Base-by-base conservation (phyloP, 768 basidiomycete genomes). In the Pisolithus marmoratus region DNA sequence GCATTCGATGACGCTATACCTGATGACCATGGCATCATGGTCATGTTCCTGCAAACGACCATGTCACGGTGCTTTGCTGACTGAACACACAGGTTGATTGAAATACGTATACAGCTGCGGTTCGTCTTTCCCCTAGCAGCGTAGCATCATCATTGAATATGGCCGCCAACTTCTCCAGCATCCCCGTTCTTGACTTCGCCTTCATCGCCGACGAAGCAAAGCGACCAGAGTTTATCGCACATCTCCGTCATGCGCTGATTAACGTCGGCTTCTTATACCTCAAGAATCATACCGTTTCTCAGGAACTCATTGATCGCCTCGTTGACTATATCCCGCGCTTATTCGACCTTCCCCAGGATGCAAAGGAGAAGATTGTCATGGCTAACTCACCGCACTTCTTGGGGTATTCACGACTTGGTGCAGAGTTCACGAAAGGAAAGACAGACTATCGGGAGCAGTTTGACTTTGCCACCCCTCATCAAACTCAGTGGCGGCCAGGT, bases 211-310 rank as follows among this genome's bases (percentile, higher is more conserved):
- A 76, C 12, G 63, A 71, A 0, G 55, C 61, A 2, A 73, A 71
- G 31, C 77, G 74, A 51, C 61, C 74, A 3, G 58, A 72, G 49
- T 91, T 92, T 68, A 75, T 90, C 51, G 58, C 64, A 0, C 78
- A 88, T 54, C 80, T 92, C 2, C 79, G 76, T 27, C 72, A 89
- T 59, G 85, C 88, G 0, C 75, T 91, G 49, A 77, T 90, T 70
- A 82, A 87, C 48, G 85, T 90, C 62, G 90, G 89, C 20, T 91
- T 92, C 62, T 76, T 90, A 46, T 92, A 92, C 64, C 78, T 92
- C 46, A 72, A 81, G 42, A 83, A 90, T 58, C 75, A 83, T 31
- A 74, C 84, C 0, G 77, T 90, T 4, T 64, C 75, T 0, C 64
- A 68, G 22, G 52, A 68, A 1, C 68, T 76, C 53, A 68, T 85